phyloP scores from a whole-genome alignment of 1,284 basidiomycete species.

The Phellinidium pouzarii region DNA sequence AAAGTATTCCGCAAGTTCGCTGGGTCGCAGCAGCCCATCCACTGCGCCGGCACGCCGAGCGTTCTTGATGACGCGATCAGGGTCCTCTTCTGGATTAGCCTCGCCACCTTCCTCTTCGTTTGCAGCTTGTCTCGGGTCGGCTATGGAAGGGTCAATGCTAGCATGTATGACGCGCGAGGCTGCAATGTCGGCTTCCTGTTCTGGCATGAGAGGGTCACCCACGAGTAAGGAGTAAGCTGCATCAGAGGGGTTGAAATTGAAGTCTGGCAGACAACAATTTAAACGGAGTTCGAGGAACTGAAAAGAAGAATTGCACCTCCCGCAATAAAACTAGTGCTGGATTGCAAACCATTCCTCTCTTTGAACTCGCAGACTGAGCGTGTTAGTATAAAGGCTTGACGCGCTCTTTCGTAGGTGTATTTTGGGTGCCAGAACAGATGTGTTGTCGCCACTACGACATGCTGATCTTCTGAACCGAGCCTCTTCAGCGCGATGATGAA shows the following conservation, averaged over 20 bases:
- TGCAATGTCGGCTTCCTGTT: constrained; percentile 48
- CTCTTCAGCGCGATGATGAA: constrained; percentile 62
- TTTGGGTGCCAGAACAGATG: constrained; percentile 94
- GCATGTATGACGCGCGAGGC: constrained; percentile 78
- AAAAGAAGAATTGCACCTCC: constrained; percentile 52
- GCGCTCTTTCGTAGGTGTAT: constrained; percentile 81
- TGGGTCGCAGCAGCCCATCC: constrained; percentile 69
- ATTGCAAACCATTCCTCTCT: constrained; percentile 34
- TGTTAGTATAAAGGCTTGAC: constrained; percentile 67
- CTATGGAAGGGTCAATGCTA: constrained; percentile 58
- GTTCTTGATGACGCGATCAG: constrained; percentile 71
- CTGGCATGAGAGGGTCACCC: constrained; percentile 45
- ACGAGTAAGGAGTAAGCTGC: constrained; percentile 80
- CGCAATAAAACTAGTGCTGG: constrained; percentile 77
- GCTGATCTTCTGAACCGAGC: constrained; percentile 32
- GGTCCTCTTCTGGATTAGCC: constrained; percentile 41
- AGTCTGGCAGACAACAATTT: constrained; percentile 48
- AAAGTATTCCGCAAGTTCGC: constrained; percentile 56
- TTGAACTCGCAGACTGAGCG: constrained; percentile 61
- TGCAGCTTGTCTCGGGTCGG: constrained; percentile 24
- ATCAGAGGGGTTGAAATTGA: constrained; percentile 88
- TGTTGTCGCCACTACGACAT: constrained; percentile 75
- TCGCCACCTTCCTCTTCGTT: constrained; percentile 40
- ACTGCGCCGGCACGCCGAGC: constrained; percentile 52
- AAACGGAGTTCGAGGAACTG: neutral